A percentile compares a stretch with the other conserved stretches of the same genome.
These are phyloP conservation scores for Hypoxylon sp. DNA, from an alignment of 2,329 filamentous ascomycete genomes.

Conservation along the genomic window DNA sequence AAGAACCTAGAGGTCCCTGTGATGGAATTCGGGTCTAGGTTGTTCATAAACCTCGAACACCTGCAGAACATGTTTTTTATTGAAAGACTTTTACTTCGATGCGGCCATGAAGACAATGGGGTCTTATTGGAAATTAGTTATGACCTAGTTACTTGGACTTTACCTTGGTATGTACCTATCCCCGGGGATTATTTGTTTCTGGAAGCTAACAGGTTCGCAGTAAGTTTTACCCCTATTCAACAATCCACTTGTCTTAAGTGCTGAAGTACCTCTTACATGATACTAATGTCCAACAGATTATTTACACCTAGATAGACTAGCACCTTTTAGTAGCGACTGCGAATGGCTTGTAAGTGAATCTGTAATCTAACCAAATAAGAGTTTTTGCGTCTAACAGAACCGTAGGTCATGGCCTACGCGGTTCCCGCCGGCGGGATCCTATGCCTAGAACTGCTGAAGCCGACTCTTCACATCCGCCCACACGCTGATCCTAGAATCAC, in stretches of 20 bases:
- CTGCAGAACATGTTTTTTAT: conserved; percentile 67
- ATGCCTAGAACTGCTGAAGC: conserved; percentile 59
- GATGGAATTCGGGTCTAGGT: conserved; percentile 52
- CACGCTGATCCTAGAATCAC: conserved; percentile 50
- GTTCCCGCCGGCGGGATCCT: conserved; percentile 60
- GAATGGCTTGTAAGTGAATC: conserved; percentile 57
- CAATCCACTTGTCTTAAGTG: too few species aligned
- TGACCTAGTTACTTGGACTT: conserved; percentile 56
- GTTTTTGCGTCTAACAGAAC: conserved; percentile 1
- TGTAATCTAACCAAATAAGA: too few species aligned
- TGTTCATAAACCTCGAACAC: conserved; percentile 59
- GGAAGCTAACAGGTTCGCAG: conserved; percentile 14
- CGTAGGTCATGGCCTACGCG: conserved; percentile 59
- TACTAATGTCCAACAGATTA: conserved; percentile 18
- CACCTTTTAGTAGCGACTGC: conserved; percentile 53
- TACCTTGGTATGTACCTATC: conserved; percentile 44
- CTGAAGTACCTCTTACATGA: too few species aligned
- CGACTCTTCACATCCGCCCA: conserved; percentile 48
- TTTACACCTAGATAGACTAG: conserved; percentile 55
- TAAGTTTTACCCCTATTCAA: too few species aligned
- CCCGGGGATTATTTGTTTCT: background rate
- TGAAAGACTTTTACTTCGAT: conserved; percentile 62
- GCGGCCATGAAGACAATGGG: conserved; percentile 49
- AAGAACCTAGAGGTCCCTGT: conserved; percentile 45
- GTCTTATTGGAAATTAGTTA: conserved; percentile 56